These are phyloP conservation scores for Chaetomiaceae sp. DNA, from an alignment of 2,329 filamentous ascomycete species.

Conservation along the genomic window DNA sequence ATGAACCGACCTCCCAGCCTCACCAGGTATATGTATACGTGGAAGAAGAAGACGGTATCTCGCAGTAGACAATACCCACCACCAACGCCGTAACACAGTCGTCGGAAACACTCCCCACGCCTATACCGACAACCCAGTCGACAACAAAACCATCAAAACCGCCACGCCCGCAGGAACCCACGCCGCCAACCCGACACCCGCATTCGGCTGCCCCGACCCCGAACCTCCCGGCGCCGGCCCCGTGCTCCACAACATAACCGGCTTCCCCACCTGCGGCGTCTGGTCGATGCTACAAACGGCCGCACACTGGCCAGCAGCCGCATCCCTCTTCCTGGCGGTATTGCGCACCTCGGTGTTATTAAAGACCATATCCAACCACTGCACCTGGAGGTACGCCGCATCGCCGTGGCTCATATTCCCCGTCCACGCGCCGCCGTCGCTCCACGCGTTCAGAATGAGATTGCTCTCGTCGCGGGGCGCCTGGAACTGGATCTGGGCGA, in stretches of 20 bases:
- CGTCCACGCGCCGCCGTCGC: slow-evolving; percentile 53
- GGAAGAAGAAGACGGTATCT: too few relatives aligned
- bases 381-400: slow-evolving; percentile 51
- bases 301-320: slow-evolving; percentile 17
- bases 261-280: slow-evolving; percentile 31
- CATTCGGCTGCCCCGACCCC: not conserved
- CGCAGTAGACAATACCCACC: too few relatives aligned
- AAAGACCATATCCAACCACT: slow-evolving; percentile 58
- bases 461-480: slow-evolving; percentile 47
- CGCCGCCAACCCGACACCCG: not conserved
- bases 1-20: too few relatives aligned
- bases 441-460: slow-evolving; percentile 56
- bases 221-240: not conserved
- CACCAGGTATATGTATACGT: too few relatives aligned
- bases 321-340: not conserved
- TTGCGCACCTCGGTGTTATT: slow-evolving; percentile 32
- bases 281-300: slow-evolving; percentile 33
- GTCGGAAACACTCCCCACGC: not conserved
- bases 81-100: too few relatives aligned
- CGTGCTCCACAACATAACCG: slow-evolving; percentile 32
- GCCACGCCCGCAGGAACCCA: slow-evolving; percentile 5
- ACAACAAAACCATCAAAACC: slow-evolving; percentile 1
- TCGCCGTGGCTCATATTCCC: slow-evolving; percentile 49
- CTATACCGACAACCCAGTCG: slow-evolving; percentile 2
- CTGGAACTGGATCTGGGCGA: slow-evolving; percentile 49